phyloP scores from a whole-genome alignment of 305 asterid genomes.

The Plantago rigida region DNA sequence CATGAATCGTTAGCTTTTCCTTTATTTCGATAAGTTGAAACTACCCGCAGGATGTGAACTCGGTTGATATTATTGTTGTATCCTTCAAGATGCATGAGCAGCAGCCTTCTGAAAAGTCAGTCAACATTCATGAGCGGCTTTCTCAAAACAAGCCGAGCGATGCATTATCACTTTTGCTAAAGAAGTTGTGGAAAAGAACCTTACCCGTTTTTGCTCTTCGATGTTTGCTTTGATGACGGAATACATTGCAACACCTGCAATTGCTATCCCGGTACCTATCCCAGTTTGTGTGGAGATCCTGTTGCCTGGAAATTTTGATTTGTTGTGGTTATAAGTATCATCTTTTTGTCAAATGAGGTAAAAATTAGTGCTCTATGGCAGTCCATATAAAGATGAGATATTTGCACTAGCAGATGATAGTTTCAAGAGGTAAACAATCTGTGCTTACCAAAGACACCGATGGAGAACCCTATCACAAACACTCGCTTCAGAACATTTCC shows the following conservation, averaged over 20 bases:
- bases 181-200: background rate
- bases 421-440: background rate
- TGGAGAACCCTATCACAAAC: slow-evolving; percentile 63
- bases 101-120: slow-evolving; percentile 37
- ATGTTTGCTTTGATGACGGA: slow-evolving; percentile 53
- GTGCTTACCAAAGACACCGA: slow-evolving; percentile 43
- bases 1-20: slow-evolving; percentile 19
- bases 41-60: slow-evolving; percentile 6
- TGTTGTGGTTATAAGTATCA: background rate
- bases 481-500: slow-evolving; percentile 58
- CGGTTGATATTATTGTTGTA: slow-evolving; percentile 4
- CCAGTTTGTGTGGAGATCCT: slow-evolving; percentile 62
- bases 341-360: too few species aligned
- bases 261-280: slow-evolving; percentile 59
- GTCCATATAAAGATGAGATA: too few species aligned
- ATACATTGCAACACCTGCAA: slow-evolving; percentile 58
- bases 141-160: background rate
- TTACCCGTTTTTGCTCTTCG: slow-evolving; percentile 48
- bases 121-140: background rate
- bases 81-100: slow-evolving; percentile 26
- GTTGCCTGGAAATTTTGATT: slow-evolving; percentile 37
- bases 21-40: slow-evolving; percentile 23
- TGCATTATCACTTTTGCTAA: background rate
- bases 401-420: too few species aligned
- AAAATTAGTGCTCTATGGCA: too few species aligned